These are phyloP conservation scores for Acer yangbiense DNA, from an alignment of 345 rosid species.

Conservation along the genomic window DNA sequence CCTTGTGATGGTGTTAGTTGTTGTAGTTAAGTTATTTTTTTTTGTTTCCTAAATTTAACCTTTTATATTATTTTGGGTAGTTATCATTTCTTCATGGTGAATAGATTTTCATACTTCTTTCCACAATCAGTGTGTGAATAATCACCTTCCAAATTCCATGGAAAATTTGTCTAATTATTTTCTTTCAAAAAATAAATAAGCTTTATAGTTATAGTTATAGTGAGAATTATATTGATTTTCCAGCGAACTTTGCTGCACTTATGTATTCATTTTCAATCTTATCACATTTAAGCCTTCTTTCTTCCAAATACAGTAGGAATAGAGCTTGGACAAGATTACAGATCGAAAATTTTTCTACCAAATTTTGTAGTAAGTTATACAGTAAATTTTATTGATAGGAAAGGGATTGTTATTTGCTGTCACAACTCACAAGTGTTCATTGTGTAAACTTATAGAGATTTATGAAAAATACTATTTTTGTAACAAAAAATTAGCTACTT, in stretches of 20 bases:
- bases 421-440: background rate
- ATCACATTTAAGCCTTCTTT: background rate
- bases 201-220: background rate
- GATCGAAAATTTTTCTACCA: background rate
- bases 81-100: background rate
- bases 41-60: background rate
- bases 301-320: background rate
- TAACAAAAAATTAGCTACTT: background rate
- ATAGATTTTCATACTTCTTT: background rate
- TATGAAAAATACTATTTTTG: background rate
- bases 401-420: background rate
- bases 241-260: conserved; percentile 1
- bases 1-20: conserved; percentile 15
- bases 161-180: background rate
- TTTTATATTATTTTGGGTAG: conserved; percentile 9
- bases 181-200: background rate
- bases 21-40: conserved; percentile 19
- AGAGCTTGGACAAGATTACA: background rate
- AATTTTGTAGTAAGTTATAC: background rate
- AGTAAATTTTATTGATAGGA: background rate
- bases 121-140: too few relatives aligned
- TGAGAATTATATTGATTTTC: background rate
- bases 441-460: background rate
- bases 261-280: background rate
- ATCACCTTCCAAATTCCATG: background rate